Base-by-base conservation (phyloP, 2,329 filamentous ascomycete species). In the Dryadomyces quercivorus region DNA sequence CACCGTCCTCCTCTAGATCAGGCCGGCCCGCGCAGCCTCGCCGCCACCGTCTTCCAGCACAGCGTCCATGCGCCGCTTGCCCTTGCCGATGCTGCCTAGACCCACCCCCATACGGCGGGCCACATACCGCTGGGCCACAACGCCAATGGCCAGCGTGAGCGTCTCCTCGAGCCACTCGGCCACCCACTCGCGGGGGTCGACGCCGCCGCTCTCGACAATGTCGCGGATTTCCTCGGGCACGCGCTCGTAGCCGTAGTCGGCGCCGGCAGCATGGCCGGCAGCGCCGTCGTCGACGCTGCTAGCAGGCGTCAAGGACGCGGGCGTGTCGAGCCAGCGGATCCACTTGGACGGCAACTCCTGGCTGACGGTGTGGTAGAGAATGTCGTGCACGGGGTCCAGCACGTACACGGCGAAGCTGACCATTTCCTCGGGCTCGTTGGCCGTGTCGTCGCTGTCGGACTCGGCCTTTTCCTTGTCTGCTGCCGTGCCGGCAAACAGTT, bases 101-200 rank as follows among this genome's bases (percentile, higher is more conserved):
- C 92, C 92, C 10, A 98, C 92, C 13, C 93, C 92, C 93, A 98
- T 98, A 55, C 93, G 77, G 58, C 87, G 81, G 5, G 93, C 92
- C 20, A 98, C 93, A 66, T 98, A 98, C 59, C 91, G 78, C 76
- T 98, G 93, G 2, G 93, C 93, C 3, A 97, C 85, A 8, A 95
- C 75, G 18, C 93, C 92, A 0, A 94, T 80, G 3, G 83, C 80
- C 50, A 97, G 73, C 44, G 76, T 82, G 36, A 98, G 75, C 0
- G 84, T 73, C 71, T 97, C 92, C 71, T 97, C 92, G 49, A 98
- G 79, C 93, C 93, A 98, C 69, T 97, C 93, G 3, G 91, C 86
- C 42, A 95, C 88, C 93, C 93, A 98, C 68, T 98, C 93, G 56
- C 93, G 78, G 0, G 93, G 93, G 65, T 98, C 93, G 2, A 97